phyloP scores from a whole-genome alignment of 1,139 yeast species.

The Geotrichum bryndzae region DNA sequence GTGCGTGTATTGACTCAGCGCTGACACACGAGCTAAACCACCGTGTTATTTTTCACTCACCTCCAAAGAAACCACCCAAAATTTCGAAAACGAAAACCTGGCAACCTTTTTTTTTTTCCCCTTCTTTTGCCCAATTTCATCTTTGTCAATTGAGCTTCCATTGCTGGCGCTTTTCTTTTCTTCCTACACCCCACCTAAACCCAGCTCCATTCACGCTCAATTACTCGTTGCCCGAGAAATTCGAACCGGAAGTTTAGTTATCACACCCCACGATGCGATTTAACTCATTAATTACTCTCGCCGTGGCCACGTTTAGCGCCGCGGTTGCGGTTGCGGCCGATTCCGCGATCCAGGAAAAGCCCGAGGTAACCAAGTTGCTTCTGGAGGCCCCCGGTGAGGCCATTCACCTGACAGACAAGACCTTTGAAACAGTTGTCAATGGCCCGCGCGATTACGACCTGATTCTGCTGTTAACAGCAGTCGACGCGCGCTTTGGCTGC shows the following conservation, averaged over 20 bases:
- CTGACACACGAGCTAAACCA: neutral
- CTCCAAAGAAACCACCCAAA: neutral
- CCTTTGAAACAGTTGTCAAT: slow-evolving; percentile 51
- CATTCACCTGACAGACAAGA: slow-evolving; percentile 48
- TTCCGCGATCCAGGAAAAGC: slow-evolving; percentile 16
- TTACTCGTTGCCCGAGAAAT: neutral
- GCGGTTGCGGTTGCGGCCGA: slow-evolving; percentile 43
- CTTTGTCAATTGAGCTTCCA: neutral
- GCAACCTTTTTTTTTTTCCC: neutral
- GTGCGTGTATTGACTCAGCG: neutral
- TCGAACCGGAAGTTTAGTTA: neutral
- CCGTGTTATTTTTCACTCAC: neutral
- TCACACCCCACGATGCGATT: neutral
- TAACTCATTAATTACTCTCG: neutral
- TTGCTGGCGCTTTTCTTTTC: neutral
- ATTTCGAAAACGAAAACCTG: neutral
- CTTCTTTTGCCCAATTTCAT: neutral
- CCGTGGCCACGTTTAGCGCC: slow-evolving; percentile 40
- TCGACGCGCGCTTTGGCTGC: slow-evolving; percentile 69
- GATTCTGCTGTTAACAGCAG: slow-evolving; percentile 66
- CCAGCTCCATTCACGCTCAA: neutral
- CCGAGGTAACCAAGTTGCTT: slow-evolving; percentile 12
- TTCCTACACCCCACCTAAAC: neutral
- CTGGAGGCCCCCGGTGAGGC: slow-evolving; percentile 17
- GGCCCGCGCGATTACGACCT: slow-evolving; percentile 70